Evolutionary conservation across 2,329 filamentous ascomycete genomes (phyloP).

Genomic region (Penicillium hordei): DNA sequence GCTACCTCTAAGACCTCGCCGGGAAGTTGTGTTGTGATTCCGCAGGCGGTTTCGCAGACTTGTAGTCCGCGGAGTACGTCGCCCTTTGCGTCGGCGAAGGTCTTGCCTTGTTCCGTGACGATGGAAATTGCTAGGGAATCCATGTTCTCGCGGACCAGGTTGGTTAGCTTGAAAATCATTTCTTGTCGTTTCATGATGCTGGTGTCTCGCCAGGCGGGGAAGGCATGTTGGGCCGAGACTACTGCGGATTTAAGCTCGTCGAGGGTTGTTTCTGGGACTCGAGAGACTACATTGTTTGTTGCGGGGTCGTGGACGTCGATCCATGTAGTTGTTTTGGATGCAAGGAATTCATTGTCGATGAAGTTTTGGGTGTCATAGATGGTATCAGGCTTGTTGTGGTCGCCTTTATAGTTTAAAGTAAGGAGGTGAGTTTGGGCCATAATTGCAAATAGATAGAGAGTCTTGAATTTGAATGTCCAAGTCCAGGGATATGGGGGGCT

Average conservation of each 20-base stretch:
- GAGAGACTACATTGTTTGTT: conserved; percentile 45
- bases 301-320: conserved; percentile 2
- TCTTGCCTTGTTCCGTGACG: conserved; percentile 65
- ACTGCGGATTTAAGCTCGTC: conserved; percentile 59
- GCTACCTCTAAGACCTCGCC: conserved; percentile 62
- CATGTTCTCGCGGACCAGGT: conserved; percentile 61
- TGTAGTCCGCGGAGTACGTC: conserved; percentile 64
- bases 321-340: background rate
- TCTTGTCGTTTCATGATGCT: conserved; percentile 58
- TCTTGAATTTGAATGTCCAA: background rate
- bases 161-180: conserved; percentile 63
- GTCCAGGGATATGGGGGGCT: background rate
- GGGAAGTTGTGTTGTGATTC: conserved; percentile 61
- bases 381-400: background rate
- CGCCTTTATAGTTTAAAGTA: conserved; percentile 1
- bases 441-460: background rate
- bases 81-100: conserved; percentile 60
- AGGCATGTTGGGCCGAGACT: conserved; percentile 59
- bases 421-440: background rate
- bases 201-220: conserved; percentile 57
- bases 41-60: conserved; percentile 63
- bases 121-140: conserved; percentile 62
- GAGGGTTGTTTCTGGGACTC: conserved; percentile 60
- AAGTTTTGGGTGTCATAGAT: conserved; percentile 1
- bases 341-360: background rate